phyloP scores from a whole-genome alignment of 2,329 filamentous ascomycete species.

The Polychaeton citri region DNA sequence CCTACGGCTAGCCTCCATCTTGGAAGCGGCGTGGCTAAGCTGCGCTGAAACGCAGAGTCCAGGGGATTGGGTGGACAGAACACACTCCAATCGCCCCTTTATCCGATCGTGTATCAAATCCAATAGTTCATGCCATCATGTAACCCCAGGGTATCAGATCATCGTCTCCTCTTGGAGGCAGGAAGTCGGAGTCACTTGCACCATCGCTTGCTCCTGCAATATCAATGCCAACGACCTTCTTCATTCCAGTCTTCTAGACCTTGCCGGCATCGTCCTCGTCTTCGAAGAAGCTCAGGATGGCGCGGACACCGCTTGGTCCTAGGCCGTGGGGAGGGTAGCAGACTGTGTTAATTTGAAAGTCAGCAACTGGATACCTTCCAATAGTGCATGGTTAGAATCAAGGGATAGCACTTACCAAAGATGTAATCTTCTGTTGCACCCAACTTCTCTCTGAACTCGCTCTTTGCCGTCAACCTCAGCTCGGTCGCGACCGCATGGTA shows the following conservation, averaged over 20 bases:
- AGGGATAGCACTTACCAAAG: conserved; percentile 34
- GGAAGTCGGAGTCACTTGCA: background rate
- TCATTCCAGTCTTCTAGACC: conserved; percentile 4
- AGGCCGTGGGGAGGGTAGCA: conserved; percentile 80
- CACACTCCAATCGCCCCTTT: too few species aligned
- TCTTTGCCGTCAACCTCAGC: conserved; percentile 70
- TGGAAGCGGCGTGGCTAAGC: too few species aligned
- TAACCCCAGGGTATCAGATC: background rate
- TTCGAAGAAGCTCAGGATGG: conserved; percentile 85
- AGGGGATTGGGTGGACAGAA: too few species aligned
- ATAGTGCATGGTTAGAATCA: background rate
- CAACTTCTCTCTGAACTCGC: conserved; percentile 82
- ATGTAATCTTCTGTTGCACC: conserved; percentile 72
- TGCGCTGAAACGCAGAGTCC: too few species aligned
- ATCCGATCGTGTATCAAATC: too few species aligned
- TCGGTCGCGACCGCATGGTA: conserved; percentile 74
- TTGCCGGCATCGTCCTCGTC: conserved; percentile 37
- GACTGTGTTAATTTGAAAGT: too few species aligned
- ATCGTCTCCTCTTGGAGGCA: too few species aligned
- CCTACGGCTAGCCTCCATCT: too few species aligned
- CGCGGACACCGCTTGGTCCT: conserved; percentile 66
- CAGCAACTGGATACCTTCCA: background rate
- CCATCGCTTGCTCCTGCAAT: background rate
- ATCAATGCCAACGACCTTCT: background rate
- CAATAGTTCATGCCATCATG: too few species aligned